Conservation (phyloP, 2,329 filamentous ascomycete species). For the Polychaeton citri region DNA sequence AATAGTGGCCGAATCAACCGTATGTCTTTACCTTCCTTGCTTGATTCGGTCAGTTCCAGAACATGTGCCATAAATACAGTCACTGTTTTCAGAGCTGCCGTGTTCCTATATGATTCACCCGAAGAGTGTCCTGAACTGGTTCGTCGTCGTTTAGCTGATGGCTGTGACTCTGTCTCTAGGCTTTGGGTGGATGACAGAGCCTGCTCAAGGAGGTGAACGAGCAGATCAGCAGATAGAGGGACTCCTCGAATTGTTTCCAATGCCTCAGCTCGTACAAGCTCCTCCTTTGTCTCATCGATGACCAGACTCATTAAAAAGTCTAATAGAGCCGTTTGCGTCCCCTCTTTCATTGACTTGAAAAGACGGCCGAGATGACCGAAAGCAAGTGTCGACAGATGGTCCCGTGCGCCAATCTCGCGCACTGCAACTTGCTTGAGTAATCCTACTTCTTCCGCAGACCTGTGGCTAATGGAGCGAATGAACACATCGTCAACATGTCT, state of each 20-base stretch:
- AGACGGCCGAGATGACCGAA: conserved; percentile 58
- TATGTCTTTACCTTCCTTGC: conserved; percentile 60
- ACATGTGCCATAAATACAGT: conserved; percentile 49
- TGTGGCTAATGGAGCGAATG: conserved; percentile 39
- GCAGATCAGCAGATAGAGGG: conserved; percentile 57
- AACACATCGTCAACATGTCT: conserved; percentile 39
- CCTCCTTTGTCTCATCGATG: conserved; percentile 29
- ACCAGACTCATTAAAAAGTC: conserved; percentile 50
- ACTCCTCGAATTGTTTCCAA: conserved; percentile 61
- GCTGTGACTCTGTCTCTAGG: neutral
- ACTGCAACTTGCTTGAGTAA: conserved; percentile 39
- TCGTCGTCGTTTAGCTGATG: conserved; percentile 62
- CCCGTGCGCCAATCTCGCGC: conserved; percentile 24
- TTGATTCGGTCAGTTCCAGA: conserved; percentile 74
- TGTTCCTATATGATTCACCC: conserved; percentile 52
- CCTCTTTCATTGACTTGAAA: conserved; percentile 59
- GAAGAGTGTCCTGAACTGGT: conserved; percentile 57
- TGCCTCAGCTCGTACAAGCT: conserved; percentile 39
- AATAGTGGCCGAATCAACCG: conserved; percentile 71
- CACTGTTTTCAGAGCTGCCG: conserved; percentile 56
- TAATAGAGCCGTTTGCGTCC: conserved; percentile 46
- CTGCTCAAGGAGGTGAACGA: conserved; percentile 59
- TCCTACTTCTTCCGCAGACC: conserved; percentile 44
- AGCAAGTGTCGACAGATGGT: conserved; percentile 47
- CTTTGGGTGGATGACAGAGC: neutral